A percentile compares a stretch with the other conserved stretches of the same genome.
Conservation (phyloP, 495 filamentous ascomycete genomes). For the Aspergillus indologenus region DNA sequence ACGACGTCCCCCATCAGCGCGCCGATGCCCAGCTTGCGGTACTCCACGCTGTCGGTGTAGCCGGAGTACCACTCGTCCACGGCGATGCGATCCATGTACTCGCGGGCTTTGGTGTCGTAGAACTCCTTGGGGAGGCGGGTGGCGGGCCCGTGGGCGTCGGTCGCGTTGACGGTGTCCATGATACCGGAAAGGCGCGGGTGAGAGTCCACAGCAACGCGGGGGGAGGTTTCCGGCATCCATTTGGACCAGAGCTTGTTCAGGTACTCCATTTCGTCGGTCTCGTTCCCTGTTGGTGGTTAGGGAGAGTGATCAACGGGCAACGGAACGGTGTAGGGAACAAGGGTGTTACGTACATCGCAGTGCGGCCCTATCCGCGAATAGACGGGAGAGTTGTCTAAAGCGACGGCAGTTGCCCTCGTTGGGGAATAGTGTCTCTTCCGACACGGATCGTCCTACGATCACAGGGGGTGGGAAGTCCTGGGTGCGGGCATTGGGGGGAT, state of each 20-base stretch:
- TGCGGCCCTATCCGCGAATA: conserved; percentile 80
- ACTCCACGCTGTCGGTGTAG: conserved; percentile 79
- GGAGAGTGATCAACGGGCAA: not conserved
- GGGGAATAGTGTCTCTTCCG: conserved; percentile 88
- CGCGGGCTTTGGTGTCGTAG: conserved; percentile 70
- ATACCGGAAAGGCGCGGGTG: conserved; percentile 83
- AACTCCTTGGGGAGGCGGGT: conserved; percentile 80
- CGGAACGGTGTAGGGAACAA: not conserved
- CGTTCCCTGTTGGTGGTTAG: conserved; percentile 54
- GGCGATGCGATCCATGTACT: conserved; percentile 71
- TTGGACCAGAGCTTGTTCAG: conserved; percentile 72
- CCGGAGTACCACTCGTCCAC: conserved; percentile 94
- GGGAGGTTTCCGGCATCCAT: conserved; percentile 73
- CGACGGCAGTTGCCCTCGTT: conserved; percentile 84
- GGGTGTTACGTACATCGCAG: conserved; percentile 54
- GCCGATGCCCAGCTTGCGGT: conserved; percentile 83
- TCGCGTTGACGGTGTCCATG: conserved; percentile 90
- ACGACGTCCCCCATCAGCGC: conserved; percentile 79
- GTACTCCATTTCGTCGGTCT: conserved; percentile 77
- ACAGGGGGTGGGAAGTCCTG: conserved; percentile 65
- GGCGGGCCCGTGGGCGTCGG: conserved; percentile 75
- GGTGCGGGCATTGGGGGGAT: conserved; percentile 67
- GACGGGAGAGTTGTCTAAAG: conserved; percentile 72
- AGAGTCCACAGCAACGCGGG: conserved; percentile 74
- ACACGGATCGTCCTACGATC: conserved; percentile 66